Evolutionary conservation across 2,329 filamentous ascomycete genomes (phyloP).

Genomic region (Ilyonectria mors-panacis): DNA sequence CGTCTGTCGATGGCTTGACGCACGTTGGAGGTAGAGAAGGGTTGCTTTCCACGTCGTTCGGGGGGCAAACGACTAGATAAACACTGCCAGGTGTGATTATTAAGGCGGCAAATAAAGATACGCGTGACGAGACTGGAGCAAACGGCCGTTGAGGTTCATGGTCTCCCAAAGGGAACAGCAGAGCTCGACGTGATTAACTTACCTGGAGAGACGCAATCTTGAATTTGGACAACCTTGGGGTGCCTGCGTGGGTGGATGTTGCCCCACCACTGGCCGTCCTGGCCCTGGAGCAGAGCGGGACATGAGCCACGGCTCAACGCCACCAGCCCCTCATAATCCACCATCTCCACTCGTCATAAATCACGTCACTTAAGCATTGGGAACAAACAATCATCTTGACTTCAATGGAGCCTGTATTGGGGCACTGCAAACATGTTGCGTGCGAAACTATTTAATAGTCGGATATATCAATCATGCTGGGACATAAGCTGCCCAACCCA

Average conservation of each 20-base stretch:
- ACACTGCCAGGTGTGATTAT: constrained; percentile 7
- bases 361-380: constrained; percentile 13
- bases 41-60: not conserved
- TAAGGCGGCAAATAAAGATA: constrained; percentile 44
- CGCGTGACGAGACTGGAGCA: constrained; percentile 13
- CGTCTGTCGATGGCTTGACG: not conserved
- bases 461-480: constrained; percentile 39
- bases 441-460: constrained; percentile 40
- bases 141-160: constrained; percentile 32
- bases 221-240: not conserved
- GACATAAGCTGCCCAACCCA: constrained; percentile 34
- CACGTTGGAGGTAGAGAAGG: not conserved
- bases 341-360: constrained; percentile 24
- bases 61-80: not conserved
- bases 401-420: constrained; percentile 42
- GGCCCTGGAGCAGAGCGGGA: constrained; percentile 7
- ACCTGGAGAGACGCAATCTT: not conserved
- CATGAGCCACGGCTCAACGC: constrained; percentile 26
- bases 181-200: not conserved
- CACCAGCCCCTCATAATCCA: constrained; percentile 32
- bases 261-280: constrained; percentile 13
- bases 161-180: constrained; percentile 26
- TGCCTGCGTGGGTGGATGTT: not conserved
- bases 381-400: constrained; percentile 31
- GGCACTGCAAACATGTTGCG: constrained; percentile 22